Base-by-base conservation (phyloP, 2,329 filamentous ascomycete genomes). In the Xenosphaeropsis pyriputrescens region DNA sequence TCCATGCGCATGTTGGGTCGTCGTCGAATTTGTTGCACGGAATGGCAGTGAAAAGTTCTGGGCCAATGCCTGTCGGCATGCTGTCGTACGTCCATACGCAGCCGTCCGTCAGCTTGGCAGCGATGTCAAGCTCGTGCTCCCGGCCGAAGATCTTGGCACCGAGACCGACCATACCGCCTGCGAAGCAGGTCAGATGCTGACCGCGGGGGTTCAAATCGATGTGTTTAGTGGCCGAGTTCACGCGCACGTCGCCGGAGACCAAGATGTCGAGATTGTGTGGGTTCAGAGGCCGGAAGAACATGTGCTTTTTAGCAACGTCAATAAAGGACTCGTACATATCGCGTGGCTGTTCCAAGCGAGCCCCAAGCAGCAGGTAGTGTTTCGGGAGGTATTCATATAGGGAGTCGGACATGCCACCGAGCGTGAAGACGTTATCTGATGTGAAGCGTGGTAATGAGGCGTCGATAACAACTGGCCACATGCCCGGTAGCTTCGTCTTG, bases 221-320 rank as follows among this genome's bases (percentile, higher is more conserved):
- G 51, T 55, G 7, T 9, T 33, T 15, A 16, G 35, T 14, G 12
- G 16, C 16, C 6, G 18, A 13, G 36, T 31, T 14, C 38, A 38
- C 41, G 59, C 41, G 44, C 30, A 36, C 34, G 18, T 32, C 31
- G 3, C 69, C 77, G 0, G 72, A 63, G 13, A 85, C 64, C 2
- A 85, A 64, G 2, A 86, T 73, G 42, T 85, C 71, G 2, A 66
- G 62, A 33, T 69, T 64, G 3, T 65, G 59, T 0, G 72, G 71
- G 1, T 72, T 67, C 65, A 82, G 75, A 0, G 81, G 82, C 1
- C 76, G 70, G 58, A 78, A 86, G 39, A 88, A 66, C 3, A 85
- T 59, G 45, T 83, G 58, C 37, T 75, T 57, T 32, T 70, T 70
- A 0, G 70, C 71, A 0, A 70, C 66, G 8, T 74, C 65, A 46